Percentiles rank a stretch among this genome's conserved stretches.
Evolutionary conservation across 768 basidiomycete species (phyloP).

Genomic region (Filobasidium floriforme): DNA sequence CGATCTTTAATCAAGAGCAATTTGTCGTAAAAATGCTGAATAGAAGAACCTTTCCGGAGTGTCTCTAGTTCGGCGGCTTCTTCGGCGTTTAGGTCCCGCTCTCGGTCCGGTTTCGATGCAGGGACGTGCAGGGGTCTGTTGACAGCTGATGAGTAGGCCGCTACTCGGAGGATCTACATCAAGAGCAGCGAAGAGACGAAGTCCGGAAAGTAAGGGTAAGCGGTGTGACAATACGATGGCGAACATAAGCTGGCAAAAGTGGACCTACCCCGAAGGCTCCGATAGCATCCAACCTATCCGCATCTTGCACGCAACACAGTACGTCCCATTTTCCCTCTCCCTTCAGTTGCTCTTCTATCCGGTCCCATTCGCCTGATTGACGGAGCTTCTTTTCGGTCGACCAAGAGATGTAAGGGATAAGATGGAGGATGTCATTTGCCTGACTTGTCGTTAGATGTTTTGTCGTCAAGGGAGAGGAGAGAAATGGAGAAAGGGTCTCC

Average conservation of each 20-base stretch:
- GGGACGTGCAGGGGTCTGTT: constrained; percentile 47
- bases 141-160: constrained; percentile 56
- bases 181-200: not conserved
- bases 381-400: constrained; percentile 67
- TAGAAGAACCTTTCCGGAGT: constrained; percentile 52
- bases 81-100: constrained; percentile 34
- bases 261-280: constrained; percentile 61
- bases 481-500: constrained; percentile 22
- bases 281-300: constrained; percentile 69
- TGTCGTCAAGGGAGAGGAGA: constrained; percentile 11
- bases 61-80: constrained; percentile 49
- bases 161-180: constrained; percentile 61
- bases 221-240: not conserved
- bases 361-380: constrained; percentile 52
- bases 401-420: constrained; percentile 78
- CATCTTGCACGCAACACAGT: constrained; percentile 74
- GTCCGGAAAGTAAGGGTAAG: not conserved
- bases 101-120: not conserved
- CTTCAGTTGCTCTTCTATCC: not conserved
- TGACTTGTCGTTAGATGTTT: constrained; percentile 18
- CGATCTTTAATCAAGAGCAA: constrained; percentile 63
- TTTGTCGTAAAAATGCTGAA: constrained; percentile 81
- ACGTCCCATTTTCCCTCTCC: constrained; percentile 56
- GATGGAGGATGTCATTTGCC: constrained; percentile 30
- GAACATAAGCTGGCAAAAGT: not conserved